These are phyloP conservation scores for Asterochloris erici DNA, from an alignment of 139 green algal genomes.

Conservation along the genomic window DNA sequence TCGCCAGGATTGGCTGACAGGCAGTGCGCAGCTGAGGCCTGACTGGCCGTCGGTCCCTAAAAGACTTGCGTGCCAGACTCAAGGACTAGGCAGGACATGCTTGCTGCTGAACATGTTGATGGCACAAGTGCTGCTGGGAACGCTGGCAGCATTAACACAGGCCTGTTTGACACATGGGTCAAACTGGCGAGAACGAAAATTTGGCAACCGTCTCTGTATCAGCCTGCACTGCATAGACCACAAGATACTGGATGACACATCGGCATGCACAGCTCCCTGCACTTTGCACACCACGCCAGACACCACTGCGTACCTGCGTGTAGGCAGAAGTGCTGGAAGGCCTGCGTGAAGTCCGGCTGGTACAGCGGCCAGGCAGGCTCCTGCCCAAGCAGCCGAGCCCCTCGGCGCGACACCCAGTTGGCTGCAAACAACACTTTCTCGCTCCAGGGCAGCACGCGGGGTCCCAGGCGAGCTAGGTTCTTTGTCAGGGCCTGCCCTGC, in stretches of 20 bases:
- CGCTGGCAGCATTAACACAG: too few relatives aligned
- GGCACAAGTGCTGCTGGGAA: too few relatives aligned
- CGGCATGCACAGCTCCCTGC: neutral
- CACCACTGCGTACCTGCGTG: constrained; percentile 43
- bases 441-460: constrained; percentile 51
- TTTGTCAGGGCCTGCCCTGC: constrained; percentile 45
- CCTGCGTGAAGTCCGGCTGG: constrained; percentile 76
- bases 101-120: too few relatives aligned
- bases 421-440: constrained; percentile 55
- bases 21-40: too few relatives aligned
- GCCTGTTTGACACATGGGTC: too few relatives aligned
- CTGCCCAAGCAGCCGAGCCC: constrained; percentile 11
- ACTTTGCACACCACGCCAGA: neutral
- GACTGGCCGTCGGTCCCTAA: too few relatives aligned
- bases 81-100: too few relatives aligned
- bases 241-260: neutral
- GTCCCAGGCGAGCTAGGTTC: constrained; percentile 59
- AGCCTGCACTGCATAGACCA: too few relatives aligned
- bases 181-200: too few relatives aligned
- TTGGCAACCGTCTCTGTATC: too few relatives aligned
- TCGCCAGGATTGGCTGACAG: too few relatives aligned
- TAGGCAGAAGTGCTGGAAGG: constrained; percentile 85
- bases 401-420: constrained; percentile 43
- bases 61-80: too few relatives aligned
- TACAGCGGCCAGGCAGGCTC: constrained; percentile 48